Conservation (phyloP, 2,329 filamentous ascomycete species). For the Phialophora verrucosa region DNA sequence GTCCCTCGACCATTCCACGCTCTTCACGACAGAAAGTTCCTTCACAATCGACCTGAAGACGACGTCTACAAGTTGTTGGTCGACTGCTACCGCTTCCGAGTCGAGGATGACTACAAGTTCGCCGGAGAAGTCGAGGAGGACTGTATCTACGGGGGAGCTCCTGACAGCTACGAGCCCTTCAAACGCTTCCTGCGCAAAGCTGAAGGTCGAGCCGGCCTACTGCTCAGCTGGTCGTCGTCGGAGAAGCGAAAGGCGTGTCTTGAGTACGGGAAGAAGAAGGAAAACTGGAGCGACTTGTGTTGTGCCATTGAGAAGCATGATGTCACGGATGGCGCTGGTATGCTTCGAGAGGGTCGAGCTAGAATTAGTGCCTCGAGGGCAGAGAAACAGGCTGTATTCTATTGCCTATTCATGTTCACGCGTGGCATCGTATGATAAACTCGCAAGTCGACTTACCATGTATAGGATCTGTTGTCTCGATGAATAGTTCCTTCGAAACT, state of each 20-base stretch:
- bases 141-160: conserved; percentile 42
- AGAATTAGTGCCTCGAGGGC: not conserved
- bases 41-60: conserved; percentile 52
- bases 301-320: conserved; percentile 25
- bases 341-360: not conserved
- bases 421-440: not conserved
- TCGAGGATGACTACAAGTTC: conserved; percentile 47
- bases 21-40: conserved; percentile 51
- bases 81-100: conserved; percentile 57
- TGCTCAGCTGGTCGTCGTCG: conserved; percentile 54
- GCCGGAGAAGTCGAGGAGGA: conserved; percentile 41
- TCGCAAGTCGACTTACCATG: not conserved
- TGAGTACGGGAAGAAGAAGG: conserved; percentile 41
- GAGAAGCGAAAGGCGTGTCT: conserved; percentile 50
- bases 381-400: not conserved
- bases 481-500: not conserved
- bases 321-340: conserved; percentile 42
- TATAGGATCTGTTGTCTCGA: not conserved
- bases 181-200: conserved; percentile 16
- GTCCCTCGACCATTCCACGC: conserved; percentile 43
- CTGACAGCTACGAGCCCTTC: conserved; percentile 12
- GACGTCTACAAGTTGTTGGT: conserved; percentile 57
- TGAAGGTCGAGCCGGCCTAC: conserved; percentile 19
- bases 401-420: not conserved
- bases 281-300: conserved; percentile 6